Evolutionary conservation across 495 filamentous ascomycete species (phyloP).

Genomic region (Friedmanniomyces endolithicus): DNA sequence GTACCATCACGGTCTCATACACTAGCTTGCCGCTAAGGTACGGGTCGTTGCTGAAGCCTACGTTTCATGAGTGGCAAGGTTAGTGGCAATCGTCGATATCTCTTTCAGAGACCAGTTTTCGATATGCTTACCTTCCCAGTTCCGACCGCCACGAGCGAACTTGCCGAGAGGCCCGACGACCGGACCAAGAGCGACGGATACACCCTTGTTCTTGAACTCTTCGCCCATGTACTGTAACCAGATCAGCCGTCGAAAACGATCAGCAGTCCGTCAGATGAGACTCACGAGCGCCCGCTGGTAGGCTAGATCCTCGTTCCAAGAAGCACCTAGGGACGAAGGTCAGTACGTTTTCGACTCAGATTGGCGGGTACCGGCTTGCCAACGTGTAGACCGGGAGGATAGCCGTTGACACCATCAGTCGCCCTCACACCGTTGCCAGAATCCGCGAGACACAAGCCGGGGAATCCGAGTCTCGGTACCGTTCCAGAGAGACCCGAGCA

Average conservation of each 20-base stretch:
- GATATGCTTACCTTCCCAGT: slow-evolving; percentile 32
- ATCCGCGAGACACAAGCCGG: slow-evolving; percentile 52
- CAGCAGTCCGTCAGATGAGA: no score
- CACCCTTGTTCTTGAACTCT: slow-evolving; percentile 24
- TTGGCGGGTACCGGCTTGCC: no score
- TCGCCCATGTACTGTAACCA: slow-evolving; percentile 18
- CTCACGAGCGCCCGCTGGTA: slow-evolving; percentile 10
- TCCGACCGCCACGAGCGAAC: slow-evolving; percentile 40
- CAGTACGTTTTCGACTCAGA: no score
- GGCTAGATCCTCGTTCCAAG: slow-evolving; percentile 17
- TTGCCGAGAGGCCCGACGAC: slow-evolving; percentile 47
- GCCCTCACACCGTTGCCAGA: slow-evolving; percentile 48
- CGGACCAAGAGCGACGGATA: slow-evolving; percentile 27
- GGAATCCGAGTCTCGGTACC: slow-evolving; percentile 43
- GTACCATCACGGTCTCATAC: slow-evolving; percentile 27
- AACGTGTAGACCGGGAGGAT: slow-evolving; percentile 42
- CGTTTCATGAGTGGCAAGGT: neutral
- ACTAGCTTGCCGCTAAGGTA: slow-evolving; percentile 39
- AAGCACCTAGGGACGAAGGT: slow-evolving; percentile 30
- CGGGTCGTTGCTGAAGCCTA: slow-evolving; percentile 18
- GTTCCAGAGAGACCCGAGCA: slow-evolving; percentile 42
- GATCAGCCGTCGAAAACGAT: slow-evolving; percentile 7
- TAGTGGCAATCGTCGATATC: no score
- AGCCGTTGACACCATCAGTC: slow-evolving; percentile 50
- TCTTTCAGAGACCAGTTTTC: neutral